phyloP scores from a whole-genome alignment of 2,329 filamentous ascomycete genomes.

The Cladosporium sp. region DNA sequence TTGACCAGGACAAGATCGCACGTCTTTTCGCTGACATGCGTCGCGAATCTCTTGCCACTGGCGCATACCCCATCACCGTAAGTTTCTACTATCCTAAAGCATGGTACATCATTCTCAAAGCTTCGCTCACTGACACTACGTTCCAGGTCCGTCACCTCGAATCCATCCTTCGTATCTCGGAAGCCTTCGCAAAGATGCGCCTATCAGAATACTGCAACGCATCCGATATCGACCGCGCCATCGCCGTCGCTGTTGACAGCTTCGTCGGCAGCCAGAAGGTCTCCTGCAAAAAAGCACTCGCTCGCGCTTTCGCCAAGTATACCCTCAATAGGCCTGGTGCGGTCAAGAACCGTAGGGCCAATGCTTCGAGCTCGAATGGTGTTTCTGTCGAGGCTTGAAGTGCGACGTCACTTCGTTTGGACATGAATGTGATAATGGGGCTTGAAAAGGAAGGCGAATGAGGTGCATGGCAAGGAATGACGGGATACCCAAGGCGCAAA shows the following conservation, averaged over 20 bases:
- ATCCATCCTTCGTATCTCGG: conserved; percentile 92
- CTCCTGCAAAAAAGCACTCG: conserved; percentile 93
- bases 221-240: conserved; percentile 91
- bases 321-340: conserved; percentile 44
- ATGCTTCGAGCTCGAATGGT: neutral
- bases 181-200: conserved; percentile 95
- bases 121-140: conserved; percentile 2
- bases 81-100: conserved; percentile 37
- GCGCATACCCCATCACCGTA: conserved; percentile 96
- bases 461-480: neutral
- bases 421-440: neutral
- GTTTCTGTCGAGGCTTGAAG: conserved; percentile 5
- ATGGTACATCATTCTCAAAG: too few relatives aligned
- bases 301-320: conserved; percentile 94
- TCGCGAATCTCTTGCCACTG: conserved; percentile 84
- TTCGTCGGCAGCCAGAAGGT: conserved; percentile 97
- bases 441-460: neutral
- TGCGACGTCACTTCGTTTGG: neutral
- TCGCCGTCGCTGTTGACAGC: conserved; percentile 91
- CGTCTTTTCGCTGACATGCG: conserved; percentile 95
- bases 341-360: conserved; percentile 3
- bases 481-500: conserved; percentile 4
- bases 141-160: conserved; percentile 87
- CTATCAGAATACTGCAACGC: conserved; percentile 91
- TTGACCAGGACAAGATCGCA: conserved; percentile 95